Evolutionary conservation across 768 basidiomycete genomes (phyloP), one percentile per base, ranked within the genome.

Genomic region (Strobilomyces confusus): DNA sequence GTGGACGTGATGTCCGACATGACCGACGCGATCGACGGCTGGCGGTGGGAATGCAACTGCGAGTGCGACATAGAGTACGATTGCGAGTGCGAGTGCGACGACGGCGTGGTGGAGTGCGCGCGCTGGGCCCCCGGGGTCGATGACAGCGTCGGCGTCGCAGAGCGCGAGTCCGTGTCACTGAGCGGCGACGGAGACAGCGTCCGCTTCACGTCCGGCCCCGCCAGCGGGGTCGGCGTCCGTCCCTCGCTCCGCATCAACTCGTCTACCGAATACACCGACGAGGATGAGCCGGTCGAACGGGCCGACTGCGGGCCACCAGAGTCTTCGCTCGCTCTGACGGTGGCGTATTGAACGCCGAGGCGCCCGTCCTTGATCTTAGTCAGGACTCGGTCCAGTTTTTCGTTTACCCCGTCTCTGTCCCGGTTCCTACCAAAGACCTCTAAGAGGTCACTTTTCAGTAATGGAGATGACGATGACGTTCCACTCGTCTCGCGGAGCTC

Each of bases 21-120:
- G 54, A 88, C 81, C 26, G 88, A 89, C 1, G 84, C 83, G 51
- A 89, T 81, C 0, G 89, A 90, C 0, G 84, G 81, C 49, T 92
- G 81, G 19, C 83, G 79, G 23, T 79, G 71, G 44, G 66, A 45
- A 38, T 57, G 57, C 1, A 69, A 42, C 15, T 62, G 47, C 0
- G 57, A 47, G 2, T 56, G 58, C 1, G 58, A 37, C 2, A 60
- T 49, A 0, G 50, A 48, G 0, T 47, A 48, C 32, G 63, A 56
- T 3, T 62, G 45, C 2, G 76, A 71, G 1, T 72, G 74, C 0
- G 66, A 49, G 43, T 65, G 66, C 0, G 57, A 11, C 15, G 56
- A 44, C 14, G 68, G 59, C 9, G 66, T 64, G 26, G 49, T 60
- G 25, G 68, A 61, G n/a, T 58, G 68, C 20, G 68, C 20, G 12